These are phyloP conservation scores for Blastobotrys attinorum DNA, from an alignment of 805 yeast species.

Conservation along the genomic window DNA sequence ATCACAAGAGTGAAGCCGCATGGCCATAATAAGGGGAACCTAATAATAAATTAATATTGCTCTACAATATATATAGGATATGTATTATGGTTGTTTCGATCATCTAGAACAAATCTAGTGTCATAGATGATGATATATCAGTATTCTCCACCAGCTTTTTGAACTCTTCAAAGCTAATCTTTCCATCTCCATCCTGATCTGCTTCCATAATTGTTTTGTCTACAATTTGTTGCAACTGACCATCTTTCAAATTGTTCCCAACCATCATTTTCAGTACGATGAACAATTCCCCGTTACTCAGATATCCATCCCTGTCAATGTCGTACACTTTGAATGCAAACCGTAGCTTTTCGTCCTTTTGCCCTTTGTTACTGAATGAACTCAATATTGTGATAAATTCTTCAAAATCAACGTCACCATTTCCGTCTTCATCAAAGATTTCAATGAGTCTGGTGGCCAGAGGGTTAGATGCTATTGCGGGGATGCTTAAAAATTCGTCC, in stretches of 20 bases:
- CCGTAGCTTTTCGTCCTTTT: constrained; percentile 68
- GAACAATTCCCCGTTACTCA: constrained; percentile 91
- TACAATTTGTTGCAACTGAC: constrained; percentile 91
- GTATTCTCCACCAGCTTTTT: constrained; percentile 37
- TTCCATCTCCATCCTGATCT: constrained; percentile 82
- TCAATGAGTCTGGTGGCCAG: constrained; percentile 85
- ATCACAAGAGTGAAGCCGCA: too few relatives aligned
- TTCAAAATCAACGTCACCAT: constrained; percentile 90
- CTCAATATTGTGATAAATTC: constrained; percentile 85
- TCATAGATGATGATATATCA: constrained; percentile 30
- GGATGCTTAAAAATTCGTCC: constrained; percentile 83
- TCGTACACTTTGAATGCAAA: constrained; percentile 94
- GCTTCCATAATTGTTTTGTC: constrained; percentile 94
- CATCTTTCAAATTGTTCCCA: constrained; percentile 78
- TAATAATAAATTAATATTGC: too few relatives aligned
- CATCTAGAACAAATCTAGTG: constrained; percentile 26
- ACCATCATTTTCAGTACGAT: constrained; percentile 95
- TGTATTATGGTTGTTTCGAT: too few relatives aligned
- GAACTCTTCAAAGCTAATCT: constrained; percentile 80
- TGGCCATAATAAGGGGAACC: too few relatives aligned
- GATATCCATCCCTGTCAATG: constrained; percentile 89
- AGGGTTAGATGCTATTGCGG: constrained; percentile 88
- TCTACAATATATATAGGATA: too few relatives aligned
- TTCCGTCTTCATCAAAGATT: constrained; percentile 86
- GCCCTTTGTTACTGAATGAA: constrained; percentile 79